Evolutionary conservation across 164 flowering plant species (phyloP).

Genomic region (Buxus sempervirens): DNA sequence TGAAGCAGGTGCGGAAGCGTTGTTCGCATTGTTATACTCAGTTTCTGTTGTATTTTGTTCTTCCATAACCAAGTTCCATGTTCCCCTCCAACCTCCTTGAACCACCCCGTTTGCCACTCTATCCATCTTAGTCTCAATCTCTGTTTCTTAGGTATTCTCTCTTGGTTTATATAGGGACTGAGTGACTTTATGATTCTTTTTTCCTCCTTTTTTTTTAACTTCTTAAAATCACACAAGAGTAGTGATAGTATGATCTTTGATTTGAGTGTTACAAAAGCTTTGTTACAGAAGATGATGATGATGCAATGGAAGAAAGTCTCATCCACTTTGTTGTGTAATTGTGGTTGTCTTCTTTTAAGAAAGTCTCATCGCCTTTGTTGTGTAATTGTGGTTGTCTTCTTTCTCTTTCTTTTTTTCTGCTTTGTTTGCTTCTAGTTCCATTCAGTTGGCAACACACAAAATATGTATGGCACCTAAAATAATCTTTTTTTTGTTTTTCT

Average conservation of each 20-base stretch:
- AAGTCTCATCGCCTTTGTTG: background rate
- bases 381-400: background rate
- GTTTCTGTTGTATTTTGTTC: background rate
- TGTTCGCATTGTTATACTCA: slow-evolving; percentile 21
- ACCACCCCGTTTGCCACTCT: background rate
- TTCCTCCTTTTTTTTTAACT: slow-evolving; percentile 12
- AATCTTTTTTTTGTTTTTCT: too few relatives aligned
- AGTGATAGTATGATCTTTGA: slow-evolving; percentile 30
- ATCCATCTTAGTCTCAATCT: slow-evolving; percentile 2
- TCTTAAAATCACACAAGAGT: slow-evolving; percentile 24
- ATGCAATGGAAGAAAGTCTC: slow-evolving; percentile 3
- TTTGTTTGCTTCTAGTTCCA: background rate
- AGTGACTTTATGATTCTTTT: slow-evolving; percentile 26
- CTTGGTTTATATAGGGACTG: slow-evolving; percentile 23
- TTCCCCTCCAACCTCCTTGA: background rate
- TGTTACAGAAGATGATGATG: slow-evolving; percentile 20
- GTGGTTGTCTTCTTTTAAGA: slow-evolving; percentile 9
- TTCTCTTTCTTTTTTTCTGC: background rate
- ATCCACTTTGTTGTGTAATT: background rate
- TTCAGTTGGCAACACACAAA: background rate
- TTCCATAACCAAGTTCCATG: slow-evolving; percentile 3
- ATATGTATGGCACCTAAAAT: too few relatives aligned
- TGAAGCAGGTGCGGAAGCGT: slow-evolving; percentile 66
- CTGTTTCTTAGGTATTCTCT: slow-evolving; percentile 2
- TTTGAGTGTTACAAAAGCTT: slow-evolving; percentile 4